Evolutionary conservation across 2,329 filamentous ascomycete species (phyloP).

Genomic region (Pseudogymnoascus sp.): DNA sequence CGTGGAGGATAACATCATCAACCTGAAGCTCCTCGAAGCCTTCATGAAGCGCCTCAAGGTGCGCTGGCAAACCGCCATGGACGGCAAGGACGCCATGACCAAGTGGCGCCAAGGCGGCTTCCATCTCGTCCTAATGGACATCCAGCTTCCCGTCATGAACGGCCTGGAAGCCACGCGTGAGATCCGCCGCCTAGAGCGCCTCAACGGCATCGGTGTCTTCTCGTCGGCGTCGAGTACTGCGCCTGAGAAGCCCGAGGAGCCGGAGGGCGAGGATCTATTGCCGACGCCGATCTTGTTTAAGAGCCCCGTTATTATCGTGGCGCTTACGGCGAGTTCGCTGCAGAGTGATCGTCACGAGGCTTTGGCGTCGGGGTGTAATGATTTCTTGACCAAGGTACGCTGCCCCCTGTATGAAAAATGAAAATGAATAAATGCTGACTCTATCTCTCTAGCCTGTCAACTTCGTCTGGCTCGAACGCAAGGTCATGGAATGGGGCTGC

Average conservation of each 20-base stretch:
- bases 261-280: slow-evolving; percentile 60
- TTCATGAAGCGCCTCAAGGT: slow-evolving; percentile 96
- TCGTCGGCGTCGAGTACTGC: slow-evolving; percentile 54
- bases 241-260: slow-evolving; percentile 32
- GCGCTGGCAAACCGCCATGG: slow-evolving; percentile 94
- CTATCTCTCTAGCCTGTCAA: slow-evolving; percentile 66
- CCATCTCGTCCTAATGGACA: slow-evolving; percentile 96
- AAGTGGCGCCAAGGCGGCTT: slow-evolving; percentile 93
- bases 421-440: slow-evolving; percentile 11
- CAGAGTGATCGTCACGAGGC: slow-evolving; percentile 95
- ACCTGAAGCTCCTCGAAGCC: slow-evolving; percentile 82
- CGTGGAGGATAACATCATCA: slow-evolving; percentile 98
- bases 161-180: slow-evolving; percentile 91
- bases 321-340: slow-evolving; percentile 85
- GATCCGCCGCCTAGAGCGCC: slow-evolving; percentile 78
- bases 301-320: slow-evolving; percentile 95
- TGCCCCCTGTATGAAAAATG: neutral
- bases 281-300: slow-evolving; percentile 70
- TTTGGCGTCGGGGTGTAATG: slow-evolving; percentile 90
- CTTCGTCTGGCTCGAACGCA: slow-evolving; percentile 93
- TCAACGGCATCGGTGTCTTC: slow-evolving; percentile 91
- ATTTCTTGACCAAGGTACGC: slow-evolving; percentile 90
- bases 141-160: slow-evolving; percentile 94
- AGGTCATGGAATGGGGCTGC: slow-evolving; percentile 98
- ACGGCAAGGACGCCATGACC: slow-evolving; percentile 82